Conservation (phyloP, 2,329 filamentous ascomycete genomes). For the Cercospora citrullina region DNA sequence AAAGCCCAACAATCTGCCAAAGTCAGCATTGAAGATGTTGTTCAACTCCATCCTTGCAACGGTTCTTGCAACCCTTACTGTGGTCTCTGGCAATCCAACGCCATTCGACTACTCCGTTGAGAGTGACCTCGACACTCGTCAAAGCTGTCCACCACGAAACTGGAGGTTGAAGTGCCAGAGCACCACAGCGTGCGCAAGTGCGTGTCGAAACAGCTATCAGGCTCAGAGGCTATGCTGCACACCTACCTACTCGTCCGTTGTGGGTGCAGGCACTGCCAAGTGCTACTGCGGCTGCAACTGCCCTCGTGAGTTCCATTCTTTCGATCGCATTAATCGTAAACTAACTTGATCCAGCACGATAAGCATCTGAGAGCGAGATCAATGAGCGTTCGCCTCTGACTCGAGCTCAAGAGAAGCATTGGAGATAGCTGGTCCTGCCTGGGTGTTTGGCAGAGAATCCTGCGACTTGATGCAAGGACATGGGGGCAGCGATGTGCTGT, state of each 20-base stretch:
- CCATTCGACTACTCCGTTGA: neutral
- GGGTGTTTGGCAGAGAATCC: neutral
- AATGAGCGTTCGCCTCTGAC: neutral
- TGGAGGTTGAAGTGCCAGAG: neutral
- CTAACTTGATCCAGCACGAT: neutral
- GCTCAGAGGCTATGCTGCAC: neutral
- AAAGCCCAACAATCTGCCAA: neutral
- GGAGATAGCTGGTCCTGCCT: neutral
- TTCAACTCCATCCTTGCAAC: neutral
- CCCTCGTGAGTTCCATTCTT: neutral
- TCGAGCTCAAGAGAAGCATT: neutral
- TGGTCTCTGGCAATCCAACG: neutral
- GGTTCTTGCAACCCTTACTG: neutral
- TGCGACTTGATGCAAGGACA: neutral
- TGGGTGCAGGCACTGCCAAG: neutral
- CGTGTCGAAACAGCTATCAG: neutral
- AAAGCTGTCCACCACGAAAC: neutral
- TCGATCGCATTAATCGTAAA: neutral
- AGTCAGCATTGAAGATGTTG: neutral
- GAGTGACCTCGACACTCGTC: neutral
- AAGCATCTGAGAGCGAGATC: neutral
- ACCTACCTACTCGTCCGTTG: neutral
- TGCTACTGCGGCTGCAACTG: constrained; percentile 2
- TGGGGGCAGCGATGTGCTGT: neutral
- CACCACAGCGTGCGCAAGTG: neutral